Conservation (phyloP, 1,139 yeast species). For the Magnusiomyces sp. region DNA sequence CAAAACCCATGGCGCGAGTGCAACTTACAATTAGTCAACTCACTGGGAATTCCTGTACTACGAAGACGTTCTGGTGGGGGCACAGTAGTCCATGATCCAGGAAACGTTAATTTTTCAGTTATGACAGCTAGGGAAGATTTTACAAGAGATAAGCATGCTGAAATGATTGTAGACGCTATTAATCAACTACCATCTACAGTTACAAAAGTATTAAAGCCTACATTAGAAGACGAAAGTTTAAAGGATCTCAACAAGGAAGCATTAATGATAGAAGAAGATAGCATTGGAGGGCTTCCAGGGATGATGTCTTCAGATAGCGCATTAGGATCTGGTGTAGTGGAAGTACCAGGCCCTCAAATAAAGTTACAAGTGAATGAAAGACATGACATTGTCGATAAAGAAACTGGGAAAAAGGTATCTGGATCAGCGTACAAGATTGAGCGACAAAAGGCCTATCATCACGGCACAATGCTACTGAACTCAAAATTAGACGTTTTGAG, state of each 20-base stretch:
- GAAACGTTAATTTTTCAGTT: conserved; percentile 81
- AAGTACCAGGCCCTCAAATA: conserved; percentile 26
- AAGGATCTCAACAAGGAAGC: not conserved
- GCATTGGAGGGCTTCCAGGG: not conserved
- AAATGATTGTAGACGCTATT: conserved; percentile 44
- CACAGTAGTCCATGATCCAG: conserved; percentile 90
- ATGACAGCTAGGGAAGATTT: conserved; percentile 65
- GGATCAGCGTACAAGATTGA: conserved; percentile 90
- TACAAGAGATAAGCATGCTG: conserved; percentile 54
- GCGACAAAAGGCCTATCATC: conserved; percentile 80
- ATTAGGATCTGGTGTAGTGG: conserved; percentile 1
- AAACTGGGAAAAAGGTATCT: conserved; percentile 49
- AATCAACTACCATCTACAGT: conserved; percentile 28
- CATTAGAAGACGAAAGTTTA: not conserved
- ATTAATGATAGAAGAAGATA: not conserved
- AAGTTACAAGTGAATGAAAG: conserved; percentile 50
- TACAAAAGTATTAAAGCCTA: conserved; percentile 3
- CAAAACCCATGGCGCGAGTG: conserved; percentile 93
- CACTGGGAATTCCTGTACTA: conserved; percentile 55
- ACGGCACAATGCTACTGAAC: conserved; percentile 85
- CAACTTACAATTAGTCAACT: conserved; percentile 50
- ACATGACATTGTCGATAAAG: conserved; percentile 62
- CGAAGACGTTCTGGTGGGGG: conserved; percentile 93
- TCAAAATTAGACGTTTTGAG: conserved; percentile 54
- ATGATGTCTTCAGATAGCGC: not conserved